Evolutionary conservation across 31 red algal genomes (phyloP).

Genomic region (Odonthalia washingtoniensis): DNA sequence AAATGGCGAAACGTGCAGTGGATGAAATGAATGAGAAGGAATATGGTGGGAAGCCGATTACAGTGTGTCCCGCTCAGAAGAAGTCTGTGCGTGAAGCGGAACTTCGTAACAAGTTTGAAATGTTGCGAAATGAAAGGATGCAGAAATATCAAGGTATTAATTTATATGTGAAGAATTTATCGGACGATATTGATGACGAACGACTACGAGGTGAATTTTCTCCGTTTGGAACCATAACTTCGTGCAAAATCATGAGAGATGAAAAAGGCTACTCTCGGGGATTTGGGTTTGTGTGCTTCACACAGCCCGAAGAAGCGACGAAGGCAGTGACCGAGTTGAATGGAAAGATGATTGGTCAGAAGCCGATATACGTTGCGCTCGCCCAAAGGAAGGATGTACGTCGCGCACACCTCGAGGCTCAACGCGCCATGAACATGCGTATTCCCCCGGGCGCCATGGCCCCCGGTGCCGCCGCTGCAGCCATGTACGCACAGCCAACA

Average conservation of each 20-base stretch:
- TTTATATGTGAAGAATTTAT: conserved; percentile 97
- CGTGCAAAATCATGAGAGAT: conserved; percentile 96
- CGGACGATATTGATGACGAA: conserved; percentile 97
- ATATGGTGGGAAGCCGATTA: conserved; percentile 66
- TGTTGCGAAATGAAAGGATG: conserved; percentile 73
- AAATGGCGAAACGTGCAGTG: conserved; percentile 82
- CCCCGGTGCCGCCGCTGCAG: conserved; percentile 40
- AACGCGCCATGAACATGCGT: conserved; percentile 74
- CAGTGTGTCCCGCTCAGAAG: conserved; percentile 95
- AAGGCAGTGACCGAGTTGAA: conserved; percentile 99
- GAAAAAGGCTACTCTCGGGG: conserved; percentile 85
- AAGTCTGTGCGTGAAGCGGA: conserved; percentile 96
- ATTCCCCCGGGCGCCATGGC: conserved; percentile 64
- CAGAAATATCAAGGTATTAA: conserved; percentile 96
- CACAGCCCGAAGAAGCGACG: conserved; percentile 94
- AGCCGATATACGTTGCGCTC: conserved; percentile 97
- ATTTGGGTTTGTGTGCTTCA: conserved; percentile 99
- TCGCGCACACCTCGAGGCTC: conserved; percentile 93
- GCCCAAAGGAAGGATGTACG: conserved; percentile 95
- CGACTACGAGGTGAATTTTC: conserved; percentile 92
- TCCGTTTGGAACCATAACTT: conserved; percentile 92
- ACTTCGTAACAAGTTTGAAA: conserved; percentile 87
- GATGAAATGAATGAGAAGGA: conserved; percentile 92
- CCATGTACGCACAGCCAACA: conserved; percentile 78
- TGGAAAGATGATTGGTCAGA: conserved; percentile 88